Evolutionary conservation across 768 basidiomycete species (phyloP).

Genomic region (Tephrocybe sp.): DNA sequence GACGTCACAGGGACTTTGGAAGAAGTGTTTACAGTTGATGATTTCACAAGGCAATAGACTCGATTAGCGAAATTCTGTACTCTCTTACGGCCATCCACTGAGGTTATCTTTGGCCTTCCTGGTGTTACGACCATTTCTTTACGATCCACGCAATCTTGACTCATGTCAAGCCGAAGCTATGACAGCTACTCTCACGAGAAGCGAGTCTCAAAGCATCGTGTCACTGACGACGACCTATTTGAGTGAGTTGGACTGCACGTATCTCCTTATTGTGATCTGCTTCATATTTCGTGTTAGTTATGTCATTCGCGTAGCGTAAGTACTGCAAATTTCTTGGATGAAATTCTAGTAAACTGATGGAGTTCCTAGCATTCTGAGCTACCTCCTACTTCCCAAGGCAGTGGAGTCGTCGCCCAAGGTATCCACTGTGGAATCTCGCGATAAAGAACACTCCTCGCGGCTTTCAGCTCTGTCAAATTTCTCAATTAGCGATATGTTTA

Average conservation of each 20-base stretch:
- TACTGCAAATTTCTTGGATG: not conserved
- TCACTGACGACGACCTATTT: conserved; percentile 81
- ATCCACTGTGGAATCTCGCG: conserved; percentile 36
- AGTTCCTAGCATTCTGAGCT: conserved; percentile 61
- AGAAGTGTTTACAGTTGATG: conserved; percentile 7
- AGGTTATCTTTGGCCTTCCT: conserved; percentile 1
- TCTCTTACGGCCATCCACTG: not conserved
- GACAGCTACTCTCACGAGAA: conserved; percentile 68
- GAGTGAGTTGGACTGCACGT: conserved; percentile 47
- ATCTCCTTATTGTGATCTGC: conserved; percentile 8
- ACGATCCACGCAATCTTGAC: conserved; percentile 14
- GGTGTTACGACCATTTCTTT: conserved; percentile 2
- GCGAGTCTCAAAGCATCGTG: conserved; percentile 65
- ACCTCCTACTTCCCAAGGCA: conserved; percentile 64
- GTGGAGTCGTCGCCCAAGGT: conserved; percentile 29
- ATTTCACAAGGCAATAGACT: conserved; percentile 2
- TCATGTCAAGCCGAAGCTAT: conserved; percentile 77
- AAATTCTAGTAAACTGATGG: not conserved
- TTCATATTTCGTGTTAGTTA: conserved; percentile 45
- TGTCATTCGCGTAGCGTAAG: conserved; percentile 82
- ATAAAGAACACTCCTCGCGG: conserved; percentile 66
- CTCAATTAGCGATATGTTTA: conserved; percentile 76
- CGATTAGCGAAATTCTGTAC: not conserved
- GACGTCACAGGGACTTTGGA: not conserved
- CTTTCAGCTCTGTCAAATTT: conserved; percentile 67